phyloP scores from a whole-genome alignment of 1,139 yeast species.

The Sugiyamaella sp. region DNA sequence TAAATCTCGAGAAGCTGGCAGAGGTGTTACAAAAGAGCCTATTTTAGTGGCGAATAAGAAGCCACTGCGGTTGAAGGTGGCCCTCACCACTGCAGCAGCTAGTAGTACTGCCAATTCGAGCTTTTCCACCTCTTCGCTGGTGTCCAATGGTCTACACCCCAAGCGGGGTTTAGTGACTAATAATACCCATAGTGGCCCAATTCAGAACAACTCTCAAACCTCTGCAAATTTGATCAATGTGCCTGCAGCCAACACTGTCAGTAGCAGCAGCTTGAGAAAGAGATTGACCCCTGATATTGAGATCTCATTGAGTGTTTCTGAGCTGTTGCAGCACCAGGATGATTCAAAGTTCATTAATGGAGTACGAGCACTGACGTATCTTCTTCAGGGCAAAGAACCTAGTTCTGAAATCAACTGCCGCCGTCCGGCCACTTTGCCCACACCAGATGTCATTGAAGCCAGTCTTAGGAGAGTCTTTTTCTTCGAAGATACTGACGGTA shows the following conservation, averaged over 20 bases:
- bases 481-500: slow-evolving; percentile 20
- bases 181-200: no score
- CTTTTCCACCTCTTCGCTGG: background rate
- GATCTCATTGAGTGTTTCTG: slow-evolving; percentile 20
- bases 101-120: background rate
- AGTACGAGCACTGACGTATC: slow-evolving; percentile 26
- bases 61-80: slow-evolving; percentile 5
- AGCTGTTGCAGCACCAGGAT: slow-evolving; percentile 28
- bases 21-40: slow-evolving; percentile 1
- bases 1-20: slow-evolving; percentile 24
- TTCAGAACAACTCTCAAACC: no score
- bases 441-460: slow-evolving; percentile 30
- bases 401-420: slow-evolving; percentile 25
- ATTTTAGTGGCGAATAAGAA: slow-evolving; percentile 2
- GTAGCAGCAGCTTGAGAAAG: background rate
- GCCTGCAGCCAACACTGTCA: no score
- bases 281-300: background rate
- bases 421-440: slow-evolving; percentile 30
- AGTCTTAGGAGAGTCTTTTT: slow-evolving; percentile 29
- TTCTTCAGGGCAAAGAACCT: slow-evolving; percentile 26
- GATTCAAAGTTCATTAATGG: slow-evolving; percentile 29
- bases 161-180: no score
- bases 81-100: background rate
- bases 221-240: no score
- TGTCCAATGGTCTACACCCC: no score